phyloP scores from a whole-genome alignment of 2,329 filamentous ascomycete species.

The Dissoconium aciculare region DNA sequence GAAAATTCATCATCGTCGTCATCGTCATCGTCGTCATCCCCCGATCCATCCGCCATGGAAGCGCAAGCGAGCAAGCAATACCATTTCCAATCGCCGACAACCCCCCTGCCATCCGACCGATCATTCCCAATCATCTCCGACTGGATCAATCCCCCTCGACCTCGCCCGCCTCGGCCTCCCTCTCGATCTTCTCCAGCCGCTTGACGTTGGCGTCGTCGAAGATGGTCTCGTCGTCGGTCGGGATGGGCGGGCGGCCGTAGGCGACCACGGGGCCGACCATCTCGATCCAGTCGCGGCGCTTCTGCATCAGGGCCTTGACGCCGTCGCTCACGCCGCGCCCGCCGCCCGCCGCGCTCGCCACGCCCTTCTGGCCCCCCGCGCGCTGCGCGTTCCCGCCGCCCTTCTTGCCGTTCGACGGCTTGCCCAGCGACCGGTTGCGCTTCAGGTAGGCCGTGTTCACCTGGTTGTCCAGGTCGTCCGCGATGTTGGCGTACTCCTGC shows the following conservation, averaged over 20 bases:
- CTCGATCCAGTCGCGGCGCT: slow-evolving; percentile 75
- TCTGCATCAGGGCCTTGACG: slow-evolving; percentile 83
- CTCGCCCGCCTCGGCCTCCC: slow-evolving; percentile 58
- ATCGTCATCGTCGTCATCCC: no score
- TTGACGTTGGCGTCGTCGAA: slow-evolving; percentile 63
- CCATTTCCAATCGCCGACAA: no score
- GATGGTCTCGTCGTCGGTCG: slow-evolving; percentile 56
- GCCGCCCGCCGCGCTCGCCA: slow-evolving; percentile 49
- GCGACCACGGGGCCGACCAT: slow-evolving; percentile 85
- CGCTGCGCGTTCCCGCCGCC: slow-evolving; percentile 37
- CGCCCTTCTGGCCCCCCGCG: slow-evolving; percentile 48
- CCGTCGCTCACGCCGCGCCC: slow-evolving; percentile 78
- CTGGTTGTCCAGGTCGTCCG: slow-evolving; percentile 89
- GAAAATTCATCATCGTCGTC: no score
- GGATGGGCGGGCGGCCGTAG: slow-evolving; percentile 63
- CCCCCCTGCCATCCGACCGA: no score
- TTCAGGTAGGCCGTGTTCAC: slow-evolving; percentile 93
- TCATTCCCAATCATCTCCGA: slow-evolving; percentile 1
- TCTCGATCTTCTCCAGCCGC: slow-evolving; percentile 56
- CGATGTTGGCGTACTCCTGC: slow-evolving; percentile 92
- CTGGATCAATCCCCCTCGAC: slow-evolving; percentile 14
- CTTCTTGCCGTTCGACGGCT: slow-evolving; percentile 67
- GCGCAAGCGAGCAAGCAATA: no score
- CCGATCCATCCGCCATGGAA: no score
- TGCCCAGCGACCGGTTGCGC: slow-evolving; percentile 78